phyloP scores from a whole-genome alignment of 208 protist genomes.

The Strigomonas culicis region DNA sequence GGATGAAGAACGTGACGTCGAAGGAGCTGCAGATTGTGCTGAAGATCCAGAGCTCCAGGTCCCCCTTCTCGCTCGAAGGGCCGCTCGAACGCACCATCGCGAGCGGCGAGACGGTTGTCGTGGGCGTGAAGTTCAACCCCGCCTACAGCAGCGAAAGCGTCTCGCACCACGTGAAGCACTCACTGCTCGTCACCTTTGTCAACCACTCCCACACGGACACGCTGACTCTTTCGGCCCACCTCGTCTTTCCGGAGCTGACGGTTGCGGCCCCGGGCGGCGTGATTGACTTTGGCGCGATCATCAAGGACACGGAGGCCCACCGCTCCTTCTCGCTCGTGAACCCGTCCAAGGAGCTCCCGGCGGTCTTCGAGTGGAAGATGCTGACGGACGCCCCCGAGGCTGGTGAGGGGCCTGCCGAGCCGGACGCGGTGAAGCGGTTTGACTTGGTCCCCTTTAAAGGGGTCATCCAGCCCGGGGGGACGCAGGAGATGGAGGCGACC shows the following conservation, averaged over 20 bases:
- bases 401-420: background rate
- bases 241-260: constrained; percentile 89
- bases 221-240: constrained; percentile 68
- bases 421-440: constrained; percentile 51
- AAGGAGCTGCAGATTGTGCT: constrained; percentile 75
- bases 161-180: constrained; percentile 67
- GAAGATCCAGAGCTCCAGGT: constrained; percentile 27
- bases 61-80: constrained; percentile 76
- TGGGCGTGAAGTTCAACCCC: constrained; percentile 87
- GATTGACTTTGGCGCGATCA: constrained; percentile 92
- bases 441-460: constrained; percentile 94
- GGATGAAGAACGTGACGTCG: constrained; percentile 86
- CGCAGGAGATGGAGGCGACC: constrained; percentile 78
- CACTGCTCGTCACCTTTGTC: constrained; percentile 78
- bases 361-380: constrained; percentile 76
- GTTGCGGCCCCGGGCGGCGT: constrained; percentile 39
- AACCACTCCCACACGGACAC: constrained; percentile 89
- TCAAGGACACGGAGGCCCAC: constrained; percentile 88
- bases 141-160: constrained; percentile 72
- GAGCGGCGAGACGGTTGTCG: constrained; percentile 72
- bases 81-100: constrained; percentile 49
- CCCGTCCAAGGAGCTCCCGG: constrained; percentile 59
- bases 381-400: constrained; percentile 19
- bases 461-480: constrained; percentile 76
- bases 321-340: constrained; percentile 79